Conservation (phyloP, 2,329 filamentous ascomycete species). For the Fusarium temperatum region DNA sequence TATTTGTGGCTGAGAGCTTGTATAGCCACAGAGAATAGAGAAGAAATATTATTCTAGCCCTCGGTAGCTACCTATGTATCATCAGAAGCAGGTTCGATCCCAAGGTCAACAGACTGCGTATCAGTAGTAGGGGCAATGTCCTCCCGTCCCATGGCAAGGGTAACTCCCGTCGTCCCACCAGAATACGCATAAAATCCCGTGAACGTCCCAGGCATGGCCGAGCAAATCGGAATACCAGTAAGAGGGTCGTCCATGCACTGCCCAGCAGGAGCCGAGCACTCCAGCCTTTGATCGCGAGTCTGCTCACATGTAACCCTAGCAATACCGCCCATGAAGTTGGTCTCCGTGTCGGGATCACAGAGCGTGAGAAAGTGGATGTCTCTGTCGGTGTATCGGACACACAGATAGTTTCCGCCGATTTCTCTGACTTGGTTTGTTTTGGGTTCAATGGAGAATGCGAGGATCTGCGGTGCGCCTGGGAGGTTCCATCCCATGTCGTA, state of each 20-base stretch:
- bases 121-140: not conserved
- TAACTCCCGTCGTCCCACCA: accelerated
- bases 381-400: not conserved
- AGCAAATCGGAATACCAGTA: not conserved
- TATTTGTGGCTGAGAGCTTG: not conserved
- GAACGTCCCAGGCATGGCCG: not conserved
- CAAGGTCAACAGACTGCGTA: not conserved
- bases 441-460: not conserved
- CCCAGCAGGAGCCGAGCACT: not conserved
- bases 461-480: not conserved
- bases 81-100: not conserved
- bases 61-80: not conserved
- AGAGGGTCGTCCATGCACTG: not conserved
- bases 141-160: not conserved
- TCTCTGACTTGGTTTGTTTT: not conserved
- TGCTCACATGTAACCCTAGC: not conserved
- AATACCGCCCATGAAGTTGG: not conserved
- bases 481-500: not conserved
- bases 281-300: not conserved
- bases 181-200: not conserved
- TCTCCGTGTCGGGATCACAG: not conserved
- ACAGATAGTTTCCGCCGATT: not conserved
- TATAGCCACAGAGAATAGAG: accelerated
- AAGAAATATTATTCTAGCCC: not conserved
- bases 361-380: not conserved